Evolutionary conservation across 2,329 filamentous ascomycete genomes (phyloP).

Genomic region (Madurella fahalii): DNA sequence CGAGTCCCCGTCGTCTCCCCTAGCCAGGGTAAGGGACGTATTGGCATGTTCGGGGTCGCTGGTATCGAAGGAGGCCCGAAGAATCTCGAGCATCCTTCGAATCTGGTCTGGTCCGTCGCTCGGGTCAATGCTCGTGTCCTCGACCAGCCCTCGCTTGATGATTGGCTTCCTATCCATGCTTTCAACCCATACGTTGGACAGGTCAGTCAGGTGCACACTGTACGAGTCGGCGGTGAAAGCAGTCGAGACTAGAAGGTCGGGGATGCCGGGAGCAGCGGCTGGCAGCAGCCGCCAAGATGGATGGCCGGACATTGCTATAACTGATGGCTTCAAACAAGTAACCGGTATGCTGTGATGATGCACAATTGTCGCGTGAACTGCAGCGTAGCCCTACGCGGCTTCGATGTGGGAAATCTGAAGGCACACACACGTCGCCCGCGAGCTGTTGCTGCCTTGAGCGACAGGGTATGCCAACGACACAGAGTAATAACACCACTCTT

Average conservation of each 20-base stretch:
- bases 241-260: constrained; percentile 61
- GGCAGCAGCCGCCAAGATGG: constrained; percentile 48
- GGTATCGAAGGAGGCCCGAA: constrained; percentile 50
- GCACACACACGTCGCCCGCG: too few species aligned
- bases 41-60: constrained; percentile 41
- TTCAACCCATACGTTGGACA: constrained; percentile 71
- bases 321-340: too few species aligned
- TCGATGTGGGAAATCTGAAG: too few species aligned
- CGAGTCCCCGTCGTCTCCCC: constrained; percentile 36
- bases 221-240: constrained; percentile 54
- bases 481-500: too few species aligned
- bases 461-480: too few species aligned
- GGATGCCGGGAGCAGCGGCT: constrained; percentile 42
- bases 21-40: constrained; percentile 43
- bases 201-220: constrained; percentile 63
- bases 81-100: constrained; percentile 60
- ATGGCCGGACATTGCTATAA: constrained; percentile 17
- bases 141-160: constrained; percentile 55
- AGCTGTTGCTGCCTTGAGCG: too few species aligned
- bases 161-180: constrained; percentile 58
- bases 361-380: too few species aligned
- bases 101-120: constrained; percentile 66
- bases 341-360: too few species aligned
- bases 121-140: constrained; percentile 69
- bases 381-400: too few species aligned